These are phyloP conservation scores for Pseudogymnoascus sp. DNA, from an alignment of 2,329 filamentous ascomycete genomes.

Conservation along the genomic window DNA sequence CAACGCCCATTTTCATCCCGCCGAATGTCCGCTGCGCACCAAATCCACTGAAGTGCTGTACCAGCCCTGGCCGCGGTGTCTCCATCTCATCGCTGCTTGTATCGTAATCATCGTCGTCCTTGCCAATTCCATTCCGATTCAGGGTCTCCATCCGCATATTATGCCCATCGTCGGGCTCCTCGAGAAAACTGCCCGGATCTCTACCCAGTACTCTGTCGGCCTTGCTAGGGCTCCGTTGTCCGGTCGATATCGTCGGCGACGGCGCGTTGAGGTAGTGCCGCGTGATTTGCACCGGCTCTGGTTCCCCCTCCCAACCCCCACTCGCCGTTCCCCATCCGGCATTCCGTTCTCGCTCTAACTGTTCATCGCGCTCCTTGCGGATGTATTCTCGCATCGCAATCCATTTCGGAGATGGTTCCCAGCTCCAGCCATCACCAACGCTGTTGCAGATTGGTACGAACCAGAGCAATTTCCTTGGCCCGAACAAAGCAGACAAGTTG, in stretches of 20 bases:
- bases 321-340: conserved; percentile 54
- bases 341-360: conserved; percentile 53
- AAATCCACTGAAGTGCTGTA: conserved; percentile 6
- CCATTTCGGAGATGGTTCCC: conserved; percentile 81
- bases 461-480: conserved; percentile 65
- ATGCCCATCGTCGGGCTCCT: conserved; percentile 16
- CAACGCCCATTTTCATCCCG: conserved; percentile 5
- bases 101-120: conserved; percentile 25
- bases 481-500: conserved; percentile 78
- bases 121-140: conserved; percentile 16
- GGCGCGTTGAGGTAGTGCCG: conserved; percentile 15
- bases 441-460: conserved; percentile 73
- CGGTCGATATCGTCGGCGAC: not conserved
- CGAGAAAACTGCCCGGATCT: conserved; percentile 21
- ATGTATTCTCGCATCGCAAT: conserved; percentile 58
- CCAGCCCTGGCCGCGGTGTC: not conserved
- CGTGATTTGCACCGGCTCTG: conserved; percentile 13
- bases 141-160: conserved; percentile 24
- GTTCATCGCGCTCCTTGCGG: conserved; percentile 46
- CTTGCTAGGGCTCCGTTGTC: conserved; percentile 19
- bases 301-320: not conserved
- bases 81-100: conserved; percentile 26
- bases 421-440: conserved; percentile 85
- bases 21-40: conserved; percentile 10
- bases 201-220: conserved; percentile 31